Conservation (phyloP, 164 flowering plant species). For the Akebia trifoliata region DNA sequence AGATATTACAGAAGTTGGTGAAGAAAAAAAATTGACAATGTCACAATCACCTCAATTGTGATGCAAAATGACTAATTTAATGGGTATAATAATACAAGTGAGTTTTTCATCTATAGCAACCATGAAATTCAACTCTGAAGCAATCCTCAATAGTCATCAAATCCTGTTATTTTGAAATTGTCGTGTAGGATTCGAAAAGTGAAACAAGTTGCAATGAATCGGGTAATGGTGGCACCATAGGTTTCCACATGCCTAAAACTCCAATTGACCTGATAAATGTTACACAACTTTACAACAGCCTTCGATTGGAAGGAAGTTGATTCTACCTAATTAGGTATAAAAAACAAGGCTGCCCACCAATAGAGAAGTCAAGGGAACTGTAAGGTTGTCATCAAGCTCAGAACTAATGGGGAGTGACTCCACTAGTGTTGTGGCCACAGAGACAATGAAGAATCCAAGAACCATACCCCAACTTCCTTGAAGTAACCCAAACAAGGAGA, state of each 20-base stretch:
- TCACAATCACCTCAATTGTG: no score
- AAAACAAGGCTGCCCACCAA: constrained; percentile 58
- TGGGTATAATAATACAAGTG: no score
- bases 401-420: constrained; percentile 89
- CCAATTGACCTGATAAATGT: neutral
- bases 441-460: constrained; percentile 57
- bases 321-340: constrained; percentile 17
- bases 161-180: neutral
- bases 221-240: neutral
- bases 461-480: constrained; percentile 48
- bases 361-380: constrained; percentile 64
- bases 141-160: neutral
- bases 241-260: neutral
- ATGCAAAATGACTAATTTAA: no score
- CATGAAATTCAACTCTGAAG: no score
- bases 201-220: neutral
- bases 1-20: no score
- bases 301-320: no score
- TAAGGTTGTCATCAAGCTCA: constrained; percentile 84
- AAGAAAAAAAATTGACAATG: no score
- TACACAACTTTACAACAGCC: no score
- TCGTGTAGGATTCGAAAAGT: no score
- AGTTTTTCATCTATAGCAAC: no score
- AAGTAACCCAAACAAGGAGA: constrained; percentile 58
- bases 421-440: constrained; percentile 62